Percentiles rank a stretch among this genome's conserved stretches.
phyloP scores from a whole-genome alignment of 2,329 filamentous ascomycete genomes.

The Paraphoma chrysanthemicola region DNA sequence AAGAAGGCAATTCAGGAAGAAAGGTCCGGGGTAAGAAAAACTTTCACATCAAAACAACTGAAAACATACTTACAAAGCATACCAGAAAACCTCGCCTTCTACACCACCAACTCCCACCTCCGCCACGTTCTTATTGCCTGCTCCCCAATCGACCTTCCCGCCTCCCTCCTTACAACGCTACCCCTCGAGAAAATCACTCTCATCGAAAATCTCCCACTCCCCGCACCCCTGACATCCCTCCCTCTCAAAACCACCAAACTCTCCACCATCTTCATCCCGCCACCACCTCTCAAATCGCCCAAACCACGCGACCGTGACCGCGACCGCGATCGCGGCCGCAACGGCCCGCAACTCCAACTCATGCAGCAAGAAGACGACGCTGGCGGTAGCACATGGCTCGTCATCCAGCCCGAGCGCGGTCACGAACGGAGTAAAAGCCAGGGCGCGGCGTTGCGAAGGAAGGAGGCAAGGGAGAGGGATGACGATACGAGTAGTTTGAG shows the following conservation, averaged over 20 bases:
- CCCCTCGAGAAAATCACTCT: conserved; percentile 43
- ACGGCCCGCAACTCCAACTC: conserved; percentile 41
- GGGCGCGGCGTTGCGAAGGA: conserved; percentile 7
- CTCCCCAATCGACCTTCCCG: conserved; percentile 38
- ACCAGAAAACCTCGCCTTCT: conserved; percentile 45
- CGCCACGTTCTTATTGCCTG: conserved; percentile 45
- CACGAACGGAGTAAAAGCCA: conserved; percentile 40
- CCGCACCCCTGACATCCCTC: conserved; percentile 33
- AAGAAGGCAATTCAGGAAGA: conserved; percentile 41
- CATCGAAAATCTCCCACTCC: conserved; percentile 40
- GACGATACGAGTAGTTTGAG: conserved; percentile 45
- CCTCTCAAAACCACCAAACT: conserved; percentile 38
- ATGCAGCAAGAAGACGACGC: conserved; percentile 44
- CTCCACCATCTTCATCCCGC: conserved; percentile 38
- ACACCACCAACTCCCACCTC: conserved; percentile 42
- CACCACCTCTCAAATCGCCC: conserved; percentile 31
- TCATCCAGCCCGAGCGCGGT: conserved; percentile 38
- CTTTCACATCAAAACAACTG: not conserved
- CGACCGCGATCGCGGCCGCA: conserved; percentile 21
- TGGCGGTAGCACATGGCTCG: conserved; percentile 46
- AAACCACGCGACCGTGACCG: conserved; percentile 24
- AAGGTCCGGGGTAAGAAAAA: conserved; percentile 41
- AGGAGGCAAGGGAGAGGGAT: conserved; percentile 27
- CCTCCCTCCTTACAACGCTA: conserved; percentile 39
- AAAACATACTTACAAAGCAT: not conserved